These are phyloP conservation scores for Russula sp. DNA, from an alignment of 768 basidiomycete species.

Conservation along the genomic window DNA sequence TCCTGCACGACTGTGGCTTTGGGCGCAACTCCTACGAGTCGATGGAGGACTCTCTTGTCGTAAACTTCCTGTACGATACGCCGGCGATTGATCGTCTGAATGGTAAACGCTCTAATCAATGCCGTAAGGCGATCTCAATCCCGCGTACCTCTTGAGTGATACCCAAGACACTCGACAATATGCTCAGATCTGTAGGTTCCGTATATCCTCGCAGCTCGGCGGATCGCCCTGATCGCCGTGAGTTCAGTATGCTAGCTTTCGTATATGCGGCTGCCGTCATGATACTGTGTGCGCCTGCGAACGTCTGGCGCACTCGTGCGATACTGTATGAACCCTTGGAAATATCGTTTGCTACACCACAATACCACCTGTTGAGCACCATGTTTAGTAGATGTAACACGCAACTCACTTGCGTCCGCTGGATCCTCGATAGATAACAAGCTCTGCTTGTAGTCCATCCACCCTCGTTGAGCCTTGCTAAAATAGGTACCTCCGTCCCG, in stretches of 20 bases:
- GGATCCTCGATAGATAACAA: constrained; percentile 92
- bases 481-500: constrained; percentile 88
- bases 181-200: constrained; percentile 63
- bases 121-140: neutral
- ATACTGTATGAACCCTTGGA: constrained; percentile 85
- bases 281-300: constrained; percentile 76
- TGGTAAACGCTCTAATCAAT: neutral
- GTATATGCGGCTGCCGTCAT: constrained; percentile 70
- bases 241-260: constrained; percentile 54
- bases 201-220: constrained; percentile 39
- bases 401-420: constrained; percentile 68
- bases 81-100: constrained; percentile 70
- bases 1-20: constrained; percentile 16
- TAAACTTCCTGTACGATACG: constrained; percentile 64
- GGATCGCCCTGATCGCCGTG: constrained; percentile 47
- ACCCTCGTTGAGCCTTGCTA: constrained; percentile 73
- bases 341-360: constrained; percentile 77
- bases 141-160: constrained; percentile 72
- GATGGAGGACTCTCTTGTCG: constrained; percentile 51
- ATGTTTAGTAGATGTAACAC: neutral
- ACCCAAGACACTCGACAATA: constrained; percentile 73
- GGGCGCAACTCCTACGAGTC: constrained; percentile 43
- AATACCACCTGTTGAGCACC: neutral
- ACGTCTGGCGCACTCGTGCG: constrained; percentile 69
- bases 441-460: constrained; percentile 57